These are phyloP conservation scores for Corniculantispora saksenae DNA, from an alignment of 2,329 filamentous ascomycete genomes.

Conservation along the genomic window DNA sequence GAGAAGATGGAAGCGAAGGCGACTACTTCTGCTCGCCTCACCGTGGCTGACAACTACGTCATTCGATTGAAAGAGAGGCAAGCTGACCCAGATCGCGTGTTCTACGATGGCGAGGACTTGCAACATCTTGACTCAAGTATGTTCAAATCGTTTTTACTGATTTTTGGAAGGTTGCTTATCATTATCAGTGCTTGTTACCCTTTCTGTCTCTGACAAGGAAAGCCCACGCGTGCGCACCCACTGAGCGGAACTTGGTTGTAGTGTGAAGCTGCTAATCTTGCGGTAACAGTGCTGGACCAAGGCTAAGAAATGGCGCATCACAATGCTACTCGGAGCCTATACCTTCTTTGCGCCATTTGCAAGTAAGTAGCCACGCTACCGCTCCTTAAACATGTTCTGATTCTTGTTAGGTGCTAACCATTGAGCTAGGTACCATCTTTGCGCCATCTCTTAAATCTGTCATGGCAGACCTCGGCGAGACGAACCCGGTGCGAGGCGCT, in stretches of 20 bases:
- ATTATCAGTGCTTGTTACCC: no score
- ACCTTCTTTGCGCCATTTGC: constrained; percentile 13
- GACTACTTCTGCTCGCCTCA: no score
- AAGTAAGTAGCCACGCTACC: no score
- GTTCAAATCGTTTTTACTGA: background rate
- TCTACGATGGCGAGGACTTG: constrained; percentile 2
- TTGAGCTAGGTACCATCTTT: constrained; percentile 10
- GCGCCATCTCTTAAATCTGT: constrained; percentile 5
- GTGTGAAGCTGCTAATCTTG: no score
- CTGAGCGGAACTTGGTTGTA: background rate
- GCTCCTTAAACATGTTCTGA: no score
- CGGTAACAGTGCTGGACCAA: background rate
- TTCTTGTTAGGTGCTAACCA: background rate
- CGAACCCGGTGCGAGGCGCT: background rate
- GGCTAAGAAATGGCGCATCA: constrained; percentile 5
- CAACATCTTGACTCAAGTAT: constrained; percentile 3
- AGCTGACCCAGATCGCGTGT: background rate
- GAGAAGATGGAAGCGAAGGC: no score
- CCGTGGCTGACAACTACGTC: background rate
- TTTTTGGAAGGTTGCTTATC: background rate
- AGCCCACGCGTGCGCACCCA: no score
- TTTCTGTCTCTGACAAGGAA: no score
- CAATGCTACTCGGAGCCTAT: constrained; percentile 6
- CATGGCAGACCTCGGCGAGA: background rate
- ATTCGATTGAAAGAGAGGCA: background rate